These are phyloP conservation scores for Penicillium sp. DNA, from an alignment of 2,329 filamentous ascomycete species.

Conservation along the genomic window DNA sequence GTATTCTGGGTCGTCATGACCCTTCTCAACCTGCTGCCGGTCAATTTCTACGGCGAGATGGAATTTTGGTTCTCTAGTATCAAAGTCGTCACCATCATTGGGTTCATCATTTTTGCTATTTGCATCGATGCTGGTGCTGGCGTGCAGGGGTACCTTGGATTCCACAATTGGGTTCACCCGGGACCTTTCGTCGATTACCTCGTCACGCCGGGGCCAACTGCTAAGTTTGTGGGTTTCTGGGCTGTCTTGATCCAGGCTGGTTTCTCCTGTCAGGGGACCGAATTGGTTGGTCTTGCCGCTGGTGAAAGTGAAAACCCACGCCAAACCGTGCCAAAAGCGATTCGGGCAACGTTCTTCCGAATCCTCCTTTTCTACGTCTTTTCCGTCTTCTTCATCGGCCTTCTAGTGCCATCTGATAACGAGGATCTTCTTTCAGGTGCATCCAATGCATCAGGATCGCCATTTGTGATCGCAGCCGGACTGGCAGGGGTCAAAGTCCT, in stretches of 20 bases:
- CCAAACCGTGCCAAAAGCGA: constrained; percentile 14
- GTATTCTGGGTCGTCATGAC: constrained; percentile 17
- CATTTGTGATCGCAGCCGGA: constrained; percentile 20
- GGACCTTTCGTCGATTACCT: constrained; percentile 16
- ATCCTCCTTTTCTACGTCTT: constrained; percentile 18
- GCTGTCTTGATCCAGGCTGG: constrained; percentile 16
- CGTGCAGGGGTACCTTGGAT: constrained; percentile 14
- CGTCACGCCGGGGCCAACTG: constrained; percentile 11
- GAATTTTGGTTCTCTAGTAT: constrained; percentile 18
- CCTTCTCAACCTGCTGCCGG: constrained; percentile 12
- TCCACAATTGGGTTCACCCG: constrained; percentile 17
- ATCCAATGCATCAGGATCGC: constrained; percentile 14
- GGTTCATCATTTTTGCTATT: constrained; percentile 17
- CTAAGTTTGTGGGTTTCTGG: constrained; percentile 19
- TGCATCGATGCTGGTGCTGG: constrained; percentile 17
- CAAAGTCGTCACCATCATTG: constrained; percentile 15
- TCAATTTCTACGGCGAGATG: constrained; percentile 18
- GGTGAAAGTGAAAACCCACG: constrained; percentile 21
- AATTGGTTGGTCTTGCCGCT: constrained; percentile 17
- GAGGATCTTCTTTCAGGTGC: constrained; percentile 2
- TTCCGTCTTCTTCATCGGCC: constrained; percentile 18
- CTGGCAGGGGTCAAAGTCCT: constrained; percentile 15
- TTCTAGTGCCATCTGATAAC: constrained; percentile 17
- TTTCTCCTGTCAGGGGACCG: constrained; percentile 17
- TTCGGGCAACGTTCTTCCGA: constrained; percentile 16